A percentile compares a stretch with the other conserved stretches of the same genome.
Conservation (phyloP, 176 grass and related monocot genomes). For the Aegilops longissima region DNA sequence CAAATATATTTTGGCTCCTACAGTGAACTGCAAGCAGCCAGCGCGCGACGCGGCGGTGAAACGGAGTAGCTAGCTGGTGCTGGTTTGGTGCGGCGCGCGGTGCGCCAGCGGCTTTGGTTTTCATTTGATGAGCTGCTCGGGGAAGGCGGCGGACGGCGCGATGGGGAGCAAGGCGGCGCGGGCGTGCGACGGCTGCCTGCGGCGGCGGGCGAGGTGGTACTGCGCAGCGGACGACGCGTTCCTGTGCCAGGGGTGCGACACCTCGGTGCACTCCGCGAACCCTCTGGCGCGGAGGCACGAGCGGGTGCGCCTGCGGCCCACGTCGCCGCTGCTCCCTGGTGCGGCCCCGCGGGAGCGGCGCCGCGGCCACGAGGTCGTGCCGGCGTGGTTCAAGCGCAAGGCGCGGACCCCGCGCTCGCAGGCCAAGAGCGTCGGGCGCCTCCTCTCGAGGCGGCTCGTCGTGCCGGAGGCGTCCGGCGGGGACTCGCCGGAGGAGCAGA, state of each 20-base stretch:
- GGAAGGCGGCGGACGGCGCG: conserved; percentile 36
- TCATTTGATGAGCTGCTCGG: conserved; percentile 46
- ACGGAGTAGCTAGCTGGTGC: neutral
- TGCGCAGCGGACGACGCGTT: conserved; percentile 91
- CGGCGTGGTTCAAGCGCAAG: conserved; percentile 84
- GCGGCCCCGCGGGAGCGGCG: neutral
- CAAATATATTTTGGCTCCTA: neutral
- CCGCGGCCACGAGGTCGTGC: conserved; percentile 44
- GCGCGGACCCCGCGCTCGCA: conserved; percentile 63
- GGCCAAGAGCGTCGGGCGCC: neutral
- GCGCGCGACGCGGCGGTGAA: neutral
- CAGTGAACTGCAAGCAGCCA: neutral
- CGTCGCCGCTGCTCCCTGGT: neutral
- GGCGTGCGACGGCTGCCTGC: conserved; percentile 78
- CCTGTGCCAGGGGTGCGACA: conserved; percentile 85
- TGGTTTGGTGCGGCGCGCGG: no score
- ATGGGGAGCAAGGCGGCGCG: conserved; percentile 66
- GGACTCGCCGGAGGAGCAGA: conserved; percentile 39
- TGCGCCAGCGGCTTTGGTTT: neutral
- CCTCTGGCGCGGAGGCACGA: conserved; percentile 75
- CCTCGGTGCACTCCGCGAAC: conserved; percentile 86
- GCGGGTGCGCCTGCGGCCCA: conserved; percentile 52
- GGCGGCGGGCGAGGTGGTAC: conserved; percentile 81
- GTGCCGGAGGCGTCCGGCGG: conserved; percentile 46
- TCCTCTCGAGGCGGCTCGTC: conserved; percentile 34